Conservation (phyloP, 2,329 filamentous ascomycete species). For the Aspergillus sp. region DNA sequence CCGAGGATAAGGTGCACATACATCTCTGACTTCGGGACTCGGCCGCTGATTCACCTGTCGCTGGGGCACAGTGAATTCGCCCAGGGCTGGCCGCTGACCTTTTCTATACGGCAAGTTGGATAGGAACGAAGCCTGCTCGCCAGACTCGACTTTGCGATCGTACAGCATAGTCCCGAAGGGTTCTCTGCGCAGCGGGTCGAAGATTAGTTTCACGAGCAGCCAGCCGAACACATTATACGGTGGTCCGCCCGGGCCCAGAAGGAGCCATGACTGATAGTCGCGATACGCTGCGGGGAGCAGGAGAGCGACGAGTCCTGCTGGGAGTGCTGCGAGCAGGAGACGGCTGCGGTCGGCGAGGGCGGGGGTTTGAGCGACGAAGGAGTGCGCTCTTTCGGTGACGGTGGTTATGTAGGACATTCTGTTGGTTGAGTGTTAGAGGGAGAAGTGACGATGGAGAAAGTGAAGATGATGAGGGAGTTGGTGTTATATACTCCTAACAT, state of each 20-base stretch:
- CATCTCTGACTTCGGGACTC: constrained; percentile 21
- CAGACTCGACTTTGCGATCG: constrained; percentile 21
- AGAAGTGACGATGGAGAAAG: background rate
- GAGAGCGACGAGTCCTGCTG: background rate
- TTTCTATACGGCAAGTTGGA: background rate
- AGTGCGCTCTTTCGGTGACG: background rate
- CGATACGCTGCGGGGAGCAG: constrained; percentile 24
- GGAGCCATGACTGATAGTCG: constrained; percentile 37
- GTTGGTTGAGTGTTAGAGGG: too few relatives aligned
- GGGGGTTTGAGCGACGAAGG: background rate
- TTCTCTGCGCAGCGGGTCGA: constrained; percentile 27
- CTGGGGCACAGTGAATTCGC: constrained; percentile 31
- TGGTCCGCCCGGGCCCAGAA: constrained; percentile 37
- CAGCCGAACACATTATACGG: constrained; percentile 40
- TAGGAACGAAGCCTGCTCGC: constrained; percentile 18
- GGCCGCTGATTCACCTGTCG: constrained; percentile 29
- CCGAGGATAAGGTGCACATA: background rate
- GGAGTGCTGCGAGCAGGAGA: background rate
- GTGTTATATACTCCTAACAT: too few relatives aligned
- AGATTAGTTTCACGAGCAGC: constrained; percentile 25
- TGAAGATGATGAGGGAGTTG: too few relatives aligned
- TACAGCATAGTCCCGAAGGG: constrained; percentile 31
- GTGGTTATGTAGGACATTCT: background rate
- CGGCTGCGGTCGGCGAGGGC: background rate
- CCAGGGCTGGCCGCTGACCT: constrained; percentile 23